A percentile compares a stretch with the other conserved stretches of the same genome.
Evolutionary conservation across 768 basidiomycete species (phyloP).

Genomic region (Filobasidium floriforme): DNA sequence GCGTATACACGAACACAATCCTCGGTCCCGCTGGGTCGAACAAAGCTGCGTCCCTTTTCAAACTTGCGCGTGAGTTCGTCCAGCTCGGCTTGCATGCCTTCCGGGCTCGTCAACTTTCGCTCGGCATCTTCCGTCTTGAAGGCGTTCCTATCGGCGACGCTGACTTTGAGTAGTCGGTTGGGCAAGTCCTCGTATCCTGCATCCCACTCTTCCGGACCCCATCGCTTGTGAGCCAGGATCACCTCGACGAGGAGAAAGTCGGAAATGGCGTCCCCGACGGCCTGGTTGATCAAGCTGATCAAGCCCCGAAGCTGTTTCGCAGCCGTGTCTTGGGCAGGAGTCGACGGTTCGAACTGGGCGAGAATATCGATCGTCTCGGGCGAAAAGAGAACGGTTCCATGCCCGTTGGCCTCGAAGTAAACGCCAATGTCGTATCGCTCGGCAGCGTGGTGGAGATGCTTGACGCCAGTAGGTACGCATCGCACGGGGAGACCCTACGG

Average conservation of each 20-base stretch:
- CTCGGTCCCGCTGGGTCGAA: conserved; percentile 93
- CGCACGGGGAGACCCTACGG: conserved; percentile 62
- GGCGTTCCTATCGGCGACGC: conserved; percentile 67
- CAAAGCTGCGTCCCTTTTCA: conserved; percentile 81
- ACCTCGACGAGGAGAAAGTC: conserved; percentile 93
- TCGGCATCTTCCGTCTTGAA: conserved; percentile 94
- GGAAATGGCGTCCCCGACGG: conserved; percentile 92
- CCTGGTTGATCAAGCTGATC: conserved; percentile 86
- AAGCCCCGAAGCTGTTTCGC: conserved; percentile 69
- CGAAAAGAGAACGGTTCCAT: conserved; percentile 95
- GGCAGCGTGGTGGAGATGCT: conserved; percentile 95
- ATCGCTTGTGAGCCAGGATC: conserved; percentile 80
- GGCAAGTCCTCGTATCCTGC: conserved; percentile 86
- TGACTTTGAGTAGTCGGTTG: conserved; percentile 88
- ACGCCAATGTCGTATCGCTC: conserved; percentile 91
- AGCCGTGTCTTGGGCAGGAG: conserved; percentile 73
- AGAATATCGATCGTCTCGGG: conserved; percentile 60
- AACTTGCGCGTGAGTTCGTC: conserved; percentile 71
- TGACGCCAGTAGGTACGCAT: conserved; percentile 94
- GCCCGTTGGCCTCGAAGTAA: conserved; percentile 98
- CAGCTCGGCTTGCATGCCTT: conserved; percentile 69
- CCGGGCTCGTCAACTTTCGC: conserved; percentile 70
- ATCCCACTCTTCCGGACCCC: conserved; percentile 79
- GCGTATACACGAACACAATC: conserved; percentile 97
- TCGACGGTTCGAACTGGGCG: conserved; percentile 60